phyloP scores from a whole-genome alignment of 2,329 filamentous ascomycete genomes.

The Sphaerulina vaccinii region DNA sequence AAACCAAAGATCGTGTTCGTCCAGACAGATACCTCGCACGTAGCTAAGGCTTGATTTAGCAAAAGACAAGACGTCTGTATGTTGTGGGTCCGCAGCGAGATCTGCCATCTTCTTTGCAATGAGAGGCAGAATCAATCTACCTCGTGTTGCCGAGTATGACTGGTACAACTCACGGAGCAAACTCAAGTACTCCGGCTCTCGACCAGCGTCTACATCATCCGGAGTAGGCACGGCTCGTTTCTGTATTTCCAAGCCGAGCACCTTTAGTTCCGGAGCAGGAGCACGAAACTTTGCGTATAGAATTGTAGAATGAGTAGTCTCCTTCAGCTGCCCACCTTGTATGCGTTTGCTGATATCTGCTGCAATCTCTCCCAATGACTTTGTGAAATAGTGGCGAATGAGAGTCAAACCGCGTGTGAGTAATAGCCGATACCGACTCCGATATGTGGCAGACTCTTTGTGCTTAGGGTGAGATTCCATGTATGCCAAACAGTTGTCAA shows the following conservation, averaged over 20 bases:
- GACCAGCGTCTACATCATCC: slow-evolving; percentile 49
- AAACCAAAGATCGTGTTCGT: slow-evolving; percentile 66
- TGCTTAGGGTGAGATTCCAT: slow-evolving; percentile 85
- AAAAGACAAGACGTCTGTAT: slow-evolving; percentile 64
- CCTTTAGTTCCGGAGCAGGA: slow-evolving; percentile 64
- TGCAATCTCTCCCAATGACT: slow-evolving; percentile 60
- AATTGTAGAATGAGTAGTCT: slow-evolving; percentile 69
- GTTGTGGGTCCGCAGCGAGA: slow-evolving; percentile 58
- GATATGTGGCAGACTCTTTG: slow-evolving; percentile 82
- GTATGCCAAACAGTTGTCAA: slow-evolving; percentile 89
- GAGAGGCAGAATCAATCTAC: slow-evolving; percentile 60
- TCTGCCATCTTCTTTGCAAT: slow-evolving; percentile 61
- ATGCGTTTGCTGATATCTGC: slow-evolving; percentile 63
- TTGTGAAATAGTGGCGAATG: slow-evolving; percentile 65
- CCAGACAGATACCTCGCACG: slow-evolving; percentile 63
- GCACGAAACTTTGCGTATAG: slow-evolving; percentile 71
- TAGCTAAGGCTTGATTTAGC: slow-evolving; percentile 65
- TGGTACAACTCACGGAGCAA: slow-evolving; percentile 65
- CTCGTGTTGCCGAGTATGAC: slow-evolving; percentile 60
- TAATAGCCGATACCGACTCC: slow-evolving; percentile 80
- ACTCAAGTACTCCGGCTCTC: slow-evolving; percentile 64
- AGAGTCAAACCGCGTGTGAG: slow-evolving; percentile 68
- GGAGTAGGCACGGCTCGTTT: slow-evolving; percentile 59
- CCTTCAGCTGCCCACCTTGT: slow-evolving; percentile 66
- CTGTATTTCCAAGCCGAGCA: slow-evolving; percentile 65